These are phyloP conservation scores for Trametes versicolor DNA, from an alignment of 1,284 basidiomycete genomes.

Conservation along the genomic window DNA sequence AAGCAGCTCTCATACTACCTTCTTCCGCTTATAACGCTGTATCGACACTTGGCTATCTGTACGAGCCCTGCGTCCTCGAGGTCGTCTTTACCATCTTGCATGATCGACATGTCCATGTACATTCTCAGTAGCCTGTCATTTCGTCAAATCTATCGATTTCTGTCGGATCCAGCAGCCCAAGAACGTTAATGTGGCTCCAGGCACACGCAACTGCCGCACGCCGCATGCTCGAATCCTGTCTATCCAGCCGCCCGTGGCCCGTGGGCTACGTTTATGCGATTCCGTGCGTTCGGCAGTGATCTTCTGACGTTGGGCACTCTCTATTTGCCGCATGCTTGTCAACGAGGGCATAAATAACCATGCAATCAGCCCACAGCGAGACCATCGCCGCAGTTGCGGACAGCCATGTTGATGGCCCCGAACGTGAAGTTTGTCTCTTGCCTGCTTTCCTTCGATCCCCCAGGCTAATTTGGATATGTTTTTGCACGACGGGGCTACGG, in stretches of 20 bases:
- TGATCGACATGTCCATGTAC: conserved; percentile 2
- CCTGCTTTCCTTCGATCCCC: too few species aligned
- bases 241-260: not conserved
- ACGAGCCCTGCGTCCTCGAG: not conserved
- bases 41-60: too few species aligned
- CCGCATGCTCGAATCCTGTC: not conserved
- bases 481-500: too few species aligned
- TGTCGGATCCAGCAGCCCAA: not conserved
- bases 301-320: not conserved
- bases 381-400: not conserved
- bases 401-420: not conserved
- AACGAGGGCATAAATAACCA: not conserved
- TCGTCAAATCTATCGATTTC: not conserved
- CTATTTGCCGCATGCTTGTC: not conserved
- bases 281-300: not conserved
- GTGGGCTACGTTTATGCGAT: not conserved
- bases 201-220: not conserved
- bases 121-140: not conserved
- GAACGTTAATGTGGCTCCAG: not conserved
- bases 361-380: not conserved
- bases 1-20: too few species aligned
- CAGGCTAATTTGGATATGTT: too few species aligned
- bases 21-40: not conserved
- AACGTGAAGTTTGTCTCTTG: too few species aligned
- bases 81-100: not conserved